Evolutionary conservation across 2,329 filamentous ascomycete genomes (phyloP).

Genomic region (Chaetomium strumarium): DNA sequence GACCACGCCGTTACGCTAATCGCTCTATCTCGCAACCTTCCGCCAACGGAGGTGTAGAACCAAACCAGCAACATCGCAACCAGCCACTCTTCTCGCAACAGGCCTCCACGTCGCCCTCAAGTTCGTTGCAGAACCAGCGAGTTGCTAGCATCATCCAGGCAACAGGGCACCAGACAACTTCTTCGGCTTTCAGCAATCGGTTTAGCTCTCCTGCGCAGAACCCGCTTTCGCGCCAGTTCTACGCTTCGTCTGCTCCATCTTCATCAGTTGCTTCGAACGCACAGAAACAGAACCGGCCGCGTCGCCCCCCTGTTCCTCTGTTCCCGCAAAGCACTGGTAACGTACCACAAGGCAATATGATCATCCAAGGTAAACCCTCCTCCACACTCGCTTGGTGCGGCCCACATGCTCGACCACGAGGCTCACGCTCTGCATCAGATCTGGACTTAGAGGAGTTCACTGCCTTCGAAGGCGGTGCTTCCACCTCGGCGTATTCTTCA

Average conservation of each 20-base stretch:
- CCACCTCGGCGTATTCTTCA: conserved; percentile 48
- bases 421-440: conserved; percentile 41
- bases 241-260: conserved; percentile 60
- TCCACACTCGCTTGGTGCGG: conserved; percentile 16
- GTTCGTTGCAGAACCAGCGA: conserved; percentile 51
- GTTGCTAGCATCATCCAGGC: conserved; percentile 54
- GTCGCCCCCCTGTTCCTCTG: conserved; percentile 65
- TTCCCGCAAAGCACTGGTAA: conserved; percentile 58
- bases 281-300: conserved; percentile 46
- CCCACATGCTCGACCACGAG: conserved; percentile 2
- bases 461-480: conserved; percentile 47
- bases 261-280: conserved; percentile 55
- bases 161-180: conserved; percentile 48
- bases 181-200: conserved; percentile 51
- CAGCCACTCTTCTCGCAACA: conserved; percentile 33
- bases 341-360: conserved; percentile 49
- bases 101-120: conserved; percentile 35
- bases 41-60: conserved; percentile 38
- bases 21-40: conserved; percentile 36
- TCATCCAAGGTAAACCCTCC: conserved; percentile 46
- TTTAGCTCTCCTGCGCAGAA: conserved; percentile 49
- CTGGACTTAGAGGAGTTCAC: conserved; percentile 55
- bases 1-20: conserved; percentile 39
- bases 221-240: conserved; percentile 47
- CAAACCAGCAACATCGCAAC: conserved; percentile 39